Conservation (phyloP, 108 stramenopile species). For the Aurantiochytrium sp. region DNA sequence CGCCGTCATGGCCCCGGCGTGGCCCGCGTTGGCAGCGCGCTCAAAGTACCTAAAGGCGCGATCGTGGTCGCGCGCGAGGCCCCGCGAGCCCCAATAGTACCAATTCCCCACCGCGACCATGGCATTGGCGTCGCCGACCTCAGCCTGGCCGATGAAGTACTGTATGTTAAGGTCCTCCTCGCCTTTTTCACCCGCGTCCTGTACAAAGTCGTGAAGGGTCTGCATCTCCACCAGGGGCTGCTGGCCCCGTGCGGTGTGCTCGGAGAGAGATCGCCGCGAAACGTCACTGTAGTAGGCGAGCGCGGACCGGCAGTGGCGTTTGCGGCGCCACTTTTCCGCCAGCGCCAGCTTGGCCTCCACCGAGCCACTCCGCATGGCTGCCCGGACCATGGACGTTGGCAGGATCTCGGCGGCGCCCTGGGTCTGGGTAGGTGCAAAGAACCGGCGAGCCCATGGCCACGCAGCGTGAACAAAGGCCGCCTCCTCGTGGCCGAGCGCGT, state of each 20-base stretch:
- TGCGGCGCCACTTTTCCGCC: background rate
- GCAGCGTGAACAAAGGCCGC: background rate
- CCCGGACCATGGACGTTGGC: background rate
- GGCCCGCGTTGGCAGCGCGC: conserved; percentile 33
- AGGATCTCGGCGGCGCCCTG: background rate
- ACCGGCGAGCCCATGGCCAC: background rate
- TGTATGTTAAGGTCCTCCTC: conserved; percentile 37
- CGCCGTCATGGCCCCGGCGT: conserved; percentile 31
- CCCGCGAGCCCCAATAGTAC: conserved; percentile 46
- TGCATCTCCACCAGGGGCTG: background rate
- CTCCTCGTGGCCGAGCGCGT: background rate
- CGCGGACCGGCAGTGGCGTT: background rate
- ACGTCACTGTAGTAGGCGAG: background rate
- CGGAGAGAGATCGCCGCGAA: background rate
- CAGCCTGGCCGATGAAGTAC: conserved; percentile 30
- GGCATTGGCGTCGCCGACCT: conserved; percentile 35
- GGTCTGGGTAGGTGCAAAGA: background rate
- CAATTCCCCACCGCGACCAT: conserved; percentile 35
- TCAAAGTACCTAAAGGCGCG: conserved; percentile 32
- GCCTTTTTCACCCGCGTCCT: conserved; percentile 34
- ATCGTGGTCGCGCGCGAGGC: conserved; percentile 40
- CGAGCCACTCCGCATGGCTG: background rate
- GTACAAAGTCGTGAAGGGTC: background rate
- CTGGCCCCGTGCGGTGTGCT: background rate
- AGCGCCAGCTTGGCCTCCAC: background rate